Conservation (phyloP, 495 filamentous ascomycete genomes). For the Parathielavia appendiculata region DNA sequence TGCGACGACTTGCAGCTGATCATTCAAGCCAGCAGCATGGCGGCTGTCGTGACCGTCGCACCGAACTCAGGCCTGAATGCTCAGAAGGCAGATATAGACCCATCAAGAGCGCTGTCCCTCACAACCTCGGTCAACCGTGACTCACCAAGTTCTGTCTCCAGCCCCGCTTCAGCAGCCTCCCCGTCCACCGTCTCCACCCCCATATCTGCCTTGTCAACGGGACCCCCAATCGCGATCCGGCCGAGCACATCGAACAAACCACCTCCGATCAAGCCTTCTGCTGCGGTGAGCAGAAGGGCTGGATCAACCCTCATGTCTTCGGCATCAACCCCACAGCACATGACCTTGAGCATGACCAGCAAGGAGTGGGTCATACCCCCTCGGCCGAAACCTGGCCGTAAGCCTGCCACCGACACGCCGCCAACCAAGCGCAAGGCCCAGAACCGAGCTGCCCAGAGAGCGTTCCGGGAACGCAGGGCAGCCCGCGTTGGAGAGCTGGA, state of each 20-base stretch:
- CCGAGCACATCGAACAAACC: slow-evolving; percentile 26
- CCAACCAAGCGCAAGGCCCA: slow-evolving; percentile 90
- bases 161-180: slow-evolving; percentile 29
- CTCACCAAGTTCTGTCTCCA: slow-evolving; percentile 22
- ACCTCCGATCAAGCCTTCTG: slow-evolving; percentile 13
- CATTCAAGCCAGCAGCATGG: slow-evolving; percentile 15
- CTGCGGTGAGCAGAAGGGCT: slow-evolving; percentile 22
- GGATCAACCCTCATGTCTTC: slow-evolving; percentile 27
- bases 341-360: slow-evolving; percentile 54
- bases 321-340: slow-evolving; percentile 15
- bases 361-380: slow-evolving; percentile 88
- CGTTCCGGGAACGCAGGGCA: slow-evolving; percentile 81
- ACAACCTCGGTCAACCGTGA: slow-evolving; percentile 16
- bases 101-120: slow-evolving; percentile 17
- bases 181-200: slow-evolving; percentile 26
- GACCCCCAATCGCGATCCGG: slow-evolving; percentile 29
- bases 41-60: slow-evolving; percentile 6
- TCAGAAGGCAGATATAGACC: background rate
- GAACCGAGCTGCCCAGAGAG: slow-evolving; percentile 87
- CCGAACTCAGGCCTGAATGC: background rate
- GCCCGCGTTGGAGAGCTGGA: slow-evolving; percentile 82
- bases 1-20: slow-evolving; percentile 13
- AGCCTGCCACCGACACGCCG: slow-evolving; percentile 85
- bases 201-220: slow-evolving; percentile 19
- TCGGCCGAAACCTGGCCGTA: slow-evolving; percentile 86